A percentile compares a stretch with the other conserved stretches of the same genome.
phyloP scores from a whole-genome alignment of 1,139 yeast genomes.

The Debaryomyces subglobosus region DNA sequence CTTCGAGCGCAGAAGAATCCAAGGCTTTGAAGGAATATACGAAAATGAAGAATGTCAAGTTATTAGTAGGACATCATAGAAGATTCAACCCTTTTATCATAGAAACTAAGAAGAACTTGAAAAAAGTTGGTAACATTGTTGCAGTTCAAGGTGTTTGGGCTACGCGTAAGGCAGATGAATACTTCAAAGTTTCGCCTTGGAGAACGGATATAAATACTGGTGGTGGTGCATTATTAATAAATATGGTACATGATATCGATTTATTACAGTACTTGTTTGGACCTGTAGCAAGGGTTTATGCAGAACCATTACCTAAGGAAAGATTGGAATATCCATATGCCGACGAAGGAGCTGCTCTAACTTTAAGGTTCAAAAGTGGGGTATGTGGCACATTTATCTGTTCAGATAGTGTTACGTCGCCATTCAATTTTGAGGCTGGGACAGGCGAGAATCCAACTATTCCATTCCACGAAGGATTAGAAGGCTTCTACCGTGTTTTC shows the following conservation, averaged over 20 bases:
- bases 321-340: constrained; percentile 30
- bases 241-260: constrained; percentile 46
- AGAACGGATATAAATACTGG: constrained; percentile 35
- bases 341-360: constrained; percentile 47
- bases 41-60: constrained; percentile 27
- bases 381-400: constrained; percentile 43
- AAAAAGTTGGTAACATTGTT: constrained; percentile 33
- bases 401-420: constrained; percentile 42
- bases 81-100: constrained; percentile 46
- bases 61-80: constrained; percentile 49
- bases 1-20: constrained; percentile 41
- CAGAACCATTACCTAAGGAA: constrained; percentile 38
- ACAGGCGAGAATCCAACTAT: constrained; percentile 47
- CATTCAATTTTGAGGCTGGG: constrained; percentile 43
- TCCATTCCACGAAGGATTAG: constrained; percentile 30
- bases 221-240: constrained; percentile 44
- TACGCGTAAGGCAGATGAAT: constrained; percentile 35
- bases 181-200: constrained; percentile 39
- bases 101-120: constrained; percentile 35
- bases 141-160: constrained; percentile 48
- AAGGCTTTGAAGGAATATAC: constrained; percentile 34
- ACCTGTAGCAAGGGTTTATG: constrained; percentile 41
- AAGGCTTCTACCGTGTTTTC: constrained; percentile 41
- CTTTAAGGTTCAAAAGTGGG: constrained; percentile 36
- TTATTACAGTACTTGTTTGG: constrained; percentile 42